Conservation (phyloP, 352 stramenopile genomes). For the Globisporangium apiculatum region DNA sequence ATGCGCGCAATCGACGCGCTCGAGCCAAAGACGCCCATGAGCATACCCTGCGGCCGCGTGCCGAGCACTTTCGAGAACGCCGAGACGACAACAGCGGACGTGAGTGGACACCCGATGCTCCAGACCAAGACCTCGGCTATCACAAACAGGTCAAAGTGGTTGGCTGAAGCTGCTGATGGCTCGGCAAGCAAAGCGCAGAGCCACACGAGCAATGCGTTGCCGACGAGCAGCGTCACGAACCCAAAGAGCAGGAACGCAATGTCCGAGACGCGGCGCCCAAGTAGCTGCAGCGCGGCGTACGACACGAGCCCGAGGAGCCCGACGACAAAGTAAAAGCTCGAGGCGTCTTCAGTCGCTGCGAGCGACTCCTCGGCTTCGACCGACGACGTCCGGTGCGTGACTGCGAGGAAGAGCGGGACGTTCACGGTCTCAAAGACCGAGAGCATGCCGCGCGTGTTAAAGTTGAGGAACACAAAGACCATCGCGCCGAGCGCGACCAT, state of each 20-base stretch:
- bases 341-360: slow-evolving; percentile 21
- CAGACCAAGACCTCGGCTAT: slow-evolving; percentile 45
- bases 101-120: slow-evolving; percentile 53
- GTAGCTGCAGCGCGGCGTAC: slow-evolving; percentile 26
- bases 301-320: slow-evolving; percentile 43
- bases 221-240: slow-evolving; percentile 35
- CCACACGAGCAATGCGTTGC: slow-evolving; percentile 36
- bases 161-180: slow-evolving; percentile 2
- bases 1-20: slow-evolving; percentile 49
- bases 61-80: slow-evolving; percentile 57
- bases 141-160: slow-evolving; percentile 29
- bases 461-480: slow-evolving; percentile 66
- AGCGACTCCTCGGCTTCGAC: slow-evolving; percentile 17
- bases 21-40: slow-evolving; percentile 61
- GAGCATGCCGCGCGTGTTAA: slow-evolving; percentile 49
- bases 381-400: slow-evolving; percentile 28
- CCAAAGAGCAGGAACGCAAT: slow-evolving; percentile 38
- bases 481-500: slow-evolving; percentile 31
- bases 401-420: slow-evolving; percentile 42
- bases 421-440: slow-evolving; percentile 74
- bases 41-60: slow-evolving; percentile 32
- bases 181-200: slow-evolving; percentile 16
- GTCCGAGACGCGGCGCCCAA: slow-evolving; percentile 31
- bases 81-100: slow-evolving; percentile 42
- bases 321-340: slow-evolving; percentile 45